These are phyloP conservation scores for Zygnema cylindricum DNA, from an alignment of 139 green algal species.

Conservation along the genomic window DNA sequence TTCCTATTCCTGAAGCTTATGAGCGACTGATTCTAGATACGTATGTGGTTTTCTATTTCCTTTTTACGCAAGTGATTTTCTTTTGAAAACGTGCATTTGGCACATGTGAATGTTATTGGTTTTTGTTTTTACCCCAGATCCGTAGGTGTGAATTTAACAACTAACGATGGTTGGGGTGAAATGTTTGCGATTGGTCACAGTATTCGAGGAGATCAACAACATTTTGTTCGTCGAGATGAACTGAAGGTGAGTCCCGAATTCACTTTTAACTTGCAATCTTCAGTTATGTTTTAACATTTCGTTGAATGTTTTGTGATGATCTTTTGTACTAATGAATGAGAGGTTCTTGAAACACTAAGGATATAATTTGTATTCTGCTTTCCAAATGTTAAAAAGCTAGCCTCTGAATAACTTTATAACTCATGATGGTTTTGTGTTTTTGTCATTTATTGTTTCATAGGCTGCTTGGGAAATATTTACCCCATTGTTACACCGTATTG, in stretches of 20 bases:
- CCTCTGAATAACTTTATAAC: not conserved
- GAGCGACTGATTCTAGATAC: conserved; percentile 93
- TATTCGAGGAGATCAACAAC: conserved; percentile 86
- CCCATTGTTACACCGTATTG: conserved; percentile 85
- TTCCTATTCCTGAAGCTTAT: conserved; percentile 73
- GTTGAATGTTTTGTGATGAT: not conserved
- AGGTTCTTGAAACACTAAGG: not conserved
- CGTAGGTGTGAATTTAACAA: no score
- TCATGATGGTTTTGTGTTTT: not conserved
- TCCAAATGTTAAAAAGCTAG: not conserved
- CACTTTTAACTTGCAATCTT: not conserved
- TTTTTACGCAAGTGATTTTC: no score
- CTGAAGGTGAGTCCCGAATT: conserved; percentile 22
- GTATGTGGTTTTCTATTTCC: not conserved
- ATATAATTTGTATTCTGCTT: not conserved
- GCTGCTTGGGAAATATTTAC: conserved; percentile 95
- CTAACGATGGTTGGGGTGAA: no score
- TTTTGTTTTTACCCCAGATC: no score
- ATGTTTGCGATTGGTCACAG: no score
- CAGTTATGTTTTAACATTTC: not conserved
- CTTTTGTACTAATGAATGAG: not conserved
- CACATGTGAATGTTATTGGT: no score
- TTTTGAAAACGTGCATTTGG: no score
- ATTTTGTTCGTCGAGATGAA: conserved; percentile 87
- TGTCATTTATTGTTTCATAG: conserved; percentile 65